Conservation (phyloP, 345 rosid species). For the Eucalyptus globulus region DNA sequence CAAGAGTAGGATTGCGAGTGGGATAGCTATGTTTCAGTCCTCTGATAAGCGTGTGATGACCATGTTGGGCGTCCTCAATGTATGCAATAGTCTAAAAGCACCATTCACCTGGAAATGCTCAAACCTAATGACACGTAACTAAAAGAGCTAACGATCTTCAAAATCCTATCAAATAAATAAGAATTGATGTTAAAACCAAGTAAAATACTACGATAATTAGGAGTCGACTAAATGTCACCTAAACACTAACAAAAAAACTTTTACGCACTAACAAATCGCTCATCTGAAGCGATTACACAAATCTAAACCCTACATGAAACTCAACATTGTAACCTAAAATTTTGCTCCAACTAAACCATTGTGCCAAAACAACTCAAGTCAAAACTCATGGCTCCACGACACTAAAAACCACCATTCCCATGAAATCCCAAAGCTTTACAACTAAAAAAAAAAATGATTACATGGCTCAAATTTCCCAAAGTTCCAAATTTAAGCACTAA, state of each 20-base stretch:
- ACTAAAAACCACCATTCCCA: no score
- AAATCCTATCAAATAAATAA: rapidly evolving
- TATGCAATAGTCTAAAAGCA: no score
- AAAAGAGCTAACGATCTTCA: rapidly evolving
- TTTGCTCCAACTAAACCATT: rapidly evolving
- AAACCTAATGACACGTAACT: no score
- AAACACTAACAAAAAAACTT: rapidly evolving
- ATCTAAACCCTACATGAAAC: rapidly evolving
- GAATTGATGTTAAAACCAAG: rapidly evolving
- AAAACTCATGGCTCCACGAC: no score
- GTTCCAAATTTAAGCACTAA: no score
- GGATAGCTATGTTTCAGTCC: no score
- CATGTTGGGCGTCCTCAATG: no score
- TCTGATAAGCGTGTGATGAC: no score
- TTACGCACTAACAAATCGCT: rapidly evolving
- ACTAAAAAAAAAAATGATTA: no score
- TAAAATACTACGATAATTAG: rapidly evolving
- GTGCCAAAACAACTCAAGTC: rapidly evolving
- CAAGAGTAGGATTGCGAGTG: no score
- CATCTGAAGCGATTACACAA: rapidly evolving
- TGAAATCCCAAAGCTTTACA: rapidly evolving
- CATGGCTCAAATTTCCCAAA: no score
- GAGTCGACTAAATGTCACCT: no score
- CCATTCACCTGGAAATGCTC: rapidly evolving
- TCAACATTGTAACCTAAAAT: rapidly evolving